Base-by-base conservation (phyloP, 2,329 filamentous ascomycete species). In the Remersonia thermophila region DNA sequence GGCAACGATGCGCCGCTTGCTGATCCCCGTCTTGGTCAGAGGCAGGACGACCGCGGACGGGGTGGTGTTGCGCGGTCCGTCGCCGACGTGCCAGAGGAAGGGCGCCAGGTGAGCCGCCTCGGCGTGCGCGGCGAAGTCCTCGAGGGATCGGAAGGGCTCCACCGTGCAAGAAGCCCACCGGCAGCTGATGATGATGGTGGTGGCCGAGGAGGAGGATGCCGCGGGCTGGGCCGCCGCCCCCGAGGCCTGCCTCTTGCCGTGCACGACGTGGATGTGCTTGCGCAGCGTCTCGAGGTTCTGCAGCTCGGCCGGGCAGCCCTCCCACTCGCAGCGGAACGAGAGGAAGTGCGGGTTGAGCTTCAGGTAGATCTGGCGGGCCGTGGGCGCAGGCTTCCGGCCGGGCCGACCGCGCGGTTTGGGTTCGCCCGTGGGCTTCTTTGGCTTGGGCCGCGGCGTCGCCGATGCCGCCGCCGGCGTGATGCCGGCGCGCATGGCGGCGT, bases 271-370 rank as follows among this genome's bases (percentile, higher is more conserved):
- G 11, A 79, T 54, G 44, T 80, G 75, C 37, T 56, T 59, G 16
- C 67, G 61, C 28, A 80, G 52, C 8, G 73, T 79, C 10, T 69
- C 68, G 38, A 77, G 53, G 47, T 80, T 80, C 34, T 77, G 72
- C 31, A 80, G 57, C 53, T 77, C 69, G 3, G 74, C 74, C 20
- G 60, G 63, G 48, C 75, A 80, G 0, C 59, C 59, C 15, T 55
- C 44, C 75, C 75, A 80, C 51, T 78, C 71, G 52, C 75, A 80
- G 8, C 64, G 40, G 47, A 73, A 80, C 2, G 61, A 52, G n/a
- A 63, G 38, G 46, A 69, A 77, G 4, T 54, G 55, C 5, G 67
- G 61, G 15, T 60, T 50, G 15, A 63, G 50, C 14, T 44, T 48
- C 18, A 55, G 49, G 39, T 70, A 74, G 18, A 62, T 51, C 10